These are phyloP conservation scores for Alternaria triticina DNA, from an alignment of 2,329 filamentous ascomycete genomes.

Conservation along the genomic window DNA sequence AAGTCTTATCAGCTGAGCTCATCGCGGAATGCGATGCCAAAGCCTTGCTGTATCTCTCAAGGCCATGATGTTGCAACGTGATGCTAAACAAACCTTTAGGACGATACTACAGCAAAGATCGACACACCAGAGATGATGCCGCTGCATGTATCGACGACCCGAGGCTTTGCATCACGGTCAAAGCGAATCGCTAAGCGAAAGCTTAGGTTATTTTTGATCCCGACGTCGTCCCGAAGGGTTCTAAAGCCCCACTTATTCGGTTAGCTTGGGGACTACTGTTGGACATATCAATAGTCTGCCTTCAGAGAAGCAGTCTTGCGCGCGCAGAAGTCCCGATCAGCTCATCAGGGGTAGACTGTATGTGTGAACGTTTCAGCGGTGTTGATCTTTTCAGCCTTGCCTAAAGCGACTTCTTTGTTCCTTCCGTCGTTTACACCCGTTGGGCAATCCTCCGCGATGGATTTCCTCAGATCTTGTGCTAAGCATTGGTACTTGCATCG, in stretches of 20 bases:
- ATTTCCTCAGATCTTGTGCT: neutral
- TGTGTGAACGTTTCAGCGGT: conserved; percentile 7
- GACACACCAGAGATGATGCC: neutral
- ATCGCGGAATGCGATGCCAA: neutral
- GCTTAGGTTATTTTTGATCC: conserved; percentile 18
- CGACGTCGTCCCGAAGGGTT: conserved; percentile 4
- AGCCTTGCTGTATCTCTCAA: neutral
- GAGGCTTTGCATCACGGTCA: neutral
- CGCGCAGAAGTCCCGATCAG: neutral
- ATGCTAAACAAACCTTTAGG: neutral
- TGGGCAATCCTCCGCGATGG: neutral
- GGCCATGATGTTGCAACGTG: neutral
- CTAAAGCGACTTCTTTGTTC: neutral
- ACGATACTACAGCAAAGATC: neutral
- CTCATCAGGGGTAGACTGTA: conserved; percentile 1
- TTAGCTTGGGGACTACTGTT: conserved; percentile 17
- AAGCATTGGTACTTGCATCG: neutral
- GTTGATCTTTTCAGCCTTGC: conserved; percentile 1
- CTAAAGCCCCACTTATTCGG: conserved; percentile 1
- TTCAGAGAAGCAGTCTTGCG: neutral
- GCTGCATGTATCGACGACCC: neutral
- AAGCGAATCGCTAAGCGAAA: conserved; percentile 12
- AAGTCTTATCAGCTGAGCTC: neutral
- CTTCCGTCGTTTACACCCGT: neutral
- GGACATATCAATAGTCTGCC: conserved; percentile 18